Percentiles rank a stretch among this genome's conserved stretches.
phyloP scores from a whole-genome alignment of 768 basidiomycete genomes.

The Psilocybe cubensis region DNA sequence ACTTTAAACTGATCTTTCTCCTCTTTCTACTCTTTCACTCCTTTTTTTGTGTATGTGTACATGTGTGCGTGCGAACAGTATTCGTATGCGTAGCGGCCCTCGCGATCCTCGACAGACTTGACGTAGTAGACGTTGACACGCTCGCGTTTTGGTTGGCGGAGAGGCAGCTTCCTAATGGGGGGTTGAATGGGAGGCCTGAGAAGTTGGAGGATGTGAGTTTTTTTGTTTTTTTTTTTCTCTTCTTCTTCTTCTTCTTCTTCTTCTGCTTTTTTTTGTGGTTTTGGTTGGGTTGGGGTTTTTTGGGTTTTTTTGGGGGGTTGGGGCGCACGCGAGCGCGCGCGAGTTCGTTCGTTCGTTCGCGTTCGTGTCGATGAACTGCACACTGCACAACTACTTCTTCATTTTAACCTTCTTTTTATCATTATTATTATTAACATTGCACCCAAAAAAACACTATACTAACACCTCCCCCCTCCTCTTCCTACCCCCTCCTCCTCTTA shows the following conservation, averaged over 20 bases:
- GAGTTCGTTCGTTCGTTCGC: no score
- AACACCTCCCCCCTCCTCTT: no score
- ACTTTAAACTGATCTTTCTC: no score
- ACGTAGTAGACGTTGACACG: conserved; percentile 78
- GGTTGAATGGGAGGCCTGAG: conserved; percentile 96
- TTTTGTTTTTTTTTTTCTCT: neutral
- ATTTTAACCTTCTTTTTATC: no score
- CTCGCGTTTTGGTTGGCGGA: conserved; percentile 95
- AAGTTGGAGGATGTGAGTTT: conserved; percentile 90
- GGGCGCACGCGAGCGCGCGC: no score
- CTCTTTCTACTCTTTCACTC: no score
- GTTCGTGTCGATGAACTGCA: no score
- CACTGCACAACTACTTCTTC: no score
- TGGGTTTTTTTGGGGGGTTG: neutral
- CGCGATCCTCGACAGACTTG: conserved; percentile 83
- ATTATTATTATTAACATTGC: neutral
- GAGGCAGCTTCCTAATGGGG: conserved; percentile 90
- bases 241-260: neutral
- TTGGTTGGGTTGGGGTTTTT: neutral
- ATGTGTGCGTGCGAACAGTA: no score
- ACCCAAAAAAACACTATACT: no score
- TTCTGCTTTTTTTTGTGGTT: neutral
- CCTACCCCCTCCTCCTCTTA: no score
- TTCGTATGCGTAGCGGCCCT: conserved; percentile 89
- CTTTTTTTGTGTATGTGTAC: no score